Conservation (phyloP, 164 flowering plant species). For the Vitis rotundifolia region DNA sequence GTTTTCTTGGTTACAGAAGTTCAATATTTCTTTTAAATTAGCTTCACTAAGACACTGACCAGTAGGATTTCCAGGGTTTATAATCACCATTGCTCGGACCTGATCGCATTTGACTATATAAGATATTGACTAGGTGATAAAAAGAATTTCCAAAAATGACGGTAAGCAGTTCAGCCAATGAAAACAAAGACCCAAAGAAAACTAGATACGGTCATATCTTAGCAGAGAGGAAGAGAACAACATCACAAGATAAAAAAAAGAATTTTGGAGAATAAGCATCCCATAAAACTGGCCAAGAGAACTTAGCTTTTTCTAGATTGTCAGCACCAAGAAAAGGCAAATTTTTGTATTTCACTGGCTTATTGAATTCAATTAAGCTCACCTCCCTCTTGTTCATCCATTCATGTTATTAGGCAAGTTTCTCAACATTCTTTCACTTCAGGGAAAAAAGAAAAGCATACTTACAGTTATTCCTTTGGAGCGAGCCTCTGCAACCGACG, state of each 20-base stretch:
- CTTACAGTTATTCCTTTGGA: conserved; percentile 82
- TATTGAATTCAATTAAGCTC: neutral
- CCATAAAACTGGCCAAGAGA: neutral
- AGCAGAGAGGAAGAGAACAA: neutral
- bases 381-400: neutral
- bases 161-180: neutral
- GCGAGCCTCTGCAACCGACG: conserved; percentile 73
- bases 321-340: too few species aligned
- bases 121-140: conserved; percentile 1
- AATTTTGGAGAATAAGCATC: neutral
- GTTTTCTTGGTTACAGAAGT: conserved; percentile 70
- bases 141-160: neutral
- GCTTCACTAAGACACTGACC: conserved; percentile 94
- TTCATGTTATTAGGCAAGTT: neutral
- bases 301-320: neutral
- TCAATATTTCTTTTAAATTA: conserved; percentile 69
- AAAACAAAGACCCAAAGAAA: neutral
- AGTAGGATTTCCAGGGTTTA: conserved; percentile 98
- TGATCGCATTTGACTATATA: conserved; percentile 28
- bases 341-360: too few species aligned
- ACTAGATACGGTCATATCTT: neutral
- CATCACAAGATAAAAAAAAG: neutral
- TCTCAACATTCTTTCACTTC: neutral
- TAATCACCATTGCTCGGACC: conserved; percentile 98
- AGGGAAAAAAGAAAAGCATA: conserved; percentile 17